Evolutionary conservation across 257 asterid genomes (phyloP).

Genomic region (Solanum gracilifrons): DNA sequence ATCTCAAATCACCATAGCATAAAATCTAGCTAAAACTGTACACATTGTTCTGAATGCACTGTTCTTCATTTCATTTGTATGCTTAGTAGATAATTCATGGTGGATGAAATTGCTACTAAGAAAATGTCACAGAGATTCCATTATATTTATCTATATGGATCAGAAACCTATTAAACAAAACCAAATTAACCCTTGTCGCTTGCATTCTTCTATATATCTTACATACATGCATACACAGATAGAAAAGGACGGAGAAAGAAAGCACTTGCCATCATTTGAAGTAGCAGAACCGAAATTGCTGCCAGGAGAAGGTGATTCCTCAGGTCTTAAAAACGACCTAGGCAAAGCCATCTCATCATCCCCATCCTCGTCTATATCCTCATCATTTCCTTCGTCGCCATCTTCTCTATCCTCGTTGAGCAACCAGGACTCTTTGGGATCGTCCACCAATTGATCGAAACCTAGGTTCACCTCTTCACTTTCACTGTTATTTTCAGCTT

Average conservation of each 20-base stretch:
- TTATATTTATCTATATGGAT: background rate
- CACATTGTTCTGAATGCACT: background rate
- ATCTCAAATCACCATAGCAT: background rate
- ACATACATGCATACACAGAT: background rate
- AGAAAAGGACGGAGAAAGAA: background rate
- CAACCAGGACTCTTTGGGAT: constrained; percentile 5
- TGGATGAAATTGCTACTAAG: background rate
- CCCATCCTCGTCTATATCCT: constrained; percentile 28
- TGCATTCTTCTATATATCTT: background rate
- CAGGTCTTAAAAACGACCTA: constrained; percentile 47
- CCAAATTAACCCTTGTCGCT: background rate
- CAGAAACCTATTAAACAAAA: background rate
- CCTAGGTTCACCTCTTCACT: constrained; percentile 14
- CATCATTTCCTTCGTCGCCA: constrained; percentile 15
- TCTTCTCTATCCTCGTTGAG: constrained; percentile 23
- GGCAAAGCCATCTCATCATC: constrained; percentile 46
- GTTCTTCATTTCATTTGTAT: background rate
- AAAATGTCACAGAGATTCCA: background rate
- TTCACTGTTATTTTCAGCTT: constrained; percentile 5
- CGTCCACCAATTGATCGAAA: constrained; percentile 22
- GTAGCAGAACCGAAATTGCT: constrained; percentile 81
- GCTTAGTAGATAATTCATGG: background rate
- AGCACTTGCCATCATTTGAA: constrained; percentile 68
- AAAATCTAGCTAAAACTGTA: background rate
- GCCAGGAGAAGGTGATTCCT: constrained; percentile 82